Evolutionary conservation across 1,284 basidiomycete species (phyloP), one percentile per base, ranked within the genome.

Genomic region (Pyrrhoderma noxium): DNA sequence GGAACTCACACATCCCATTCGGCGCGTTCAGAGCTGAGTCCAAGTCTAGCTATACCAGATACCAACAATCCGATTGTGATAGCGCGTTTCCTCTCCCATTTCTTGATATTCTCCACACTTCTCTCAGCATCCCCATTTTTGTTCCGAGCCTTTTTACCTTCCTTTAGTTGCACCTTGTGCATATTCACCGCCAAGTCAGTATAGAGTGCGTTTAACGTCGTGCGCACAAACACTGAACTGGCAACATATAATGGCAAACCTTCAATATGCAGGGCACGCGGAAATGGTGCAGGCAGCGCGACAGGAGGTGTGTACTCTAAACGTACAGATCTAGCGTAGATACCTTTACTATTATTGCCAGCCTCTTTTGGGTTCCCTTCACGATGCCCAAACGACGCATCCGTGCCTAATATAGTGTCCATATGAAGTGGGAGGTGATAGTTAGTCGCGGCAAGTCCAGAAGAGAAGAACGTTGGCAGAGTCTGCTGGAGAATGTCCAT

Each of bases 151-250:
- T 22, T 40, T 53, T 61, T 19, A 54, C 53, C 25, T 7, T 16
- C 27, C 62, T 65, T 40, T 59, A 81, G 67, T 0, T 64, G 61
- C 37, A 79, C 60, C 60, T 74, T 80, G 16, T 68, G 70, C 25
- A 85, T 65, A 36, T 72, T 70, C 34, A 89, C 75, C 3, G 62
- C 64, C 37, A 87, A 65, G 60, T 86, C 78, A 13, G 80, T 74
- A 61, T 87, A 87, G 13, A 89, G 65, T 5, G 87, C 80, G 59
- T 80, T 83, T 59, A 89, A 73, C 3, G 85, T 82, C 57, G 85
- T 85, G 19, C 82, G 73, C 21, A 89, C 66, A 56, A 89, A 77
- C 2, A 75, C 73, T 2, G 84, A 79, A 0, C 84, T 86, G 0
- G 82, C 75, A 54, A 81, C 70, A 63, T 89, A 89, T 37, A 89